Percentiles rank a stretch among this genome's conserved stretches.
Conservation (phyloP, 768 basidiomycete genomes). For the Boletus patriciae region DNA sequence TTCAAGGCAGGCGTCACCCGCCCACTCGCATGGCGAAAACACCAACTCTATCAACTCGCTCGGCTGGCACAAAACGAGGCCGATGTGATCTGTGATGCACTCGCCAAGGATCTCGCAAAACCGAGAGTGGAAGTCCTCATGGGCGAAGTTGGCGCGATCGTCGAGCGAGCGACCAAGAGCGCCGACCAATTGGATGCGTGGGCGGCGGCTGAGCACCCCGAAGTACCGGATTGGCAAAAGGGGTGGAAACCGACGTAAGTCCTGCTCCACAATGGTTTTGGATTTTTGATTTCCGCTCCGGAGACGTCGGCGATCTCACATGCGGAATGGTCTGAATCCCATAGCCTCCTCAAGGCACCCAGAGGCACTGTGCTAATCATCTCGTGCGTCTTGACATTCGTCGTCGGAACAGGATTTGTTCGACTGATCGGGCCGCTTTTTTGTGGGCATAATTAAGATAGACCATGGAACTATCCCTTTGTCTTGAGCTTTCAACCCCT, state of each 20-base stretch:
- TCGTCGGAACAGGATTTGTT: not conserved
- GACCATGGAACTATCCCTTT: constrained; percentile 70
- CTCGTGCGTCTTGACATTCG: constrained; percentile 41
- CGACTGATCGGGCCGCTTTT: not conserved
- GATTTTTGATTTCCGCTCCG: not conserved
- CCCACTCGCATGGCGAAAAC: constrained; percentile 58
- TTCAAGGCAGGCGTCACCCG: constrained; percentile 53
- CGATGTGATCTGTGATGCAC: constrained; percentile 47
- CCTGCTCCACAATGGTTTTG: not conserved
- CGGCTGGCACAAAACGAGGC: constrained; percentile 63
- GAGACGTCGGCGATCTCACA: not conserved
- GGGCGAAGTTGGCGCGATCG: constrained; percentile 45
- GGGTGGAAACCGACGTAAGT: constrained; percentile 49
- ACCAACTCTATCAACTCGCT: constrained; percentile 64
- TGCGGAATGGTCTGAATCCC: not conserved
- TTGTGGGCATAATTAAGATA: constrained; percentile 18
- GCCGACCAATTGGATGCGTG: constrained; percentile 58
- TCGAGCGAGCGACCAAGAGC: constrained; percentile 44
- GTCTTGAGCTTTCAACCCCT: constrained; percentile 56
- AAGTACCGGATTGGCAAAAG: constrained; percentile 42
- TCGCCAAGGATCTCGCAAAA: constrained; percentile 48
- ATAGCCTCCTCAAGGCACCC: constrained; percentile 48
- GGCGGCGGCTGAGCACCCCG: constrained; percentile 45
- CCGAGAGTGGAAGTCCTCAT: constrained; percentile 39
- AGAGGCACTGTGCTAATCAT: constrained; percentile 65